Conservation (phyloP, 2,329 filamentous ascomycete species). For the Scorias spongiosa region DNA sequence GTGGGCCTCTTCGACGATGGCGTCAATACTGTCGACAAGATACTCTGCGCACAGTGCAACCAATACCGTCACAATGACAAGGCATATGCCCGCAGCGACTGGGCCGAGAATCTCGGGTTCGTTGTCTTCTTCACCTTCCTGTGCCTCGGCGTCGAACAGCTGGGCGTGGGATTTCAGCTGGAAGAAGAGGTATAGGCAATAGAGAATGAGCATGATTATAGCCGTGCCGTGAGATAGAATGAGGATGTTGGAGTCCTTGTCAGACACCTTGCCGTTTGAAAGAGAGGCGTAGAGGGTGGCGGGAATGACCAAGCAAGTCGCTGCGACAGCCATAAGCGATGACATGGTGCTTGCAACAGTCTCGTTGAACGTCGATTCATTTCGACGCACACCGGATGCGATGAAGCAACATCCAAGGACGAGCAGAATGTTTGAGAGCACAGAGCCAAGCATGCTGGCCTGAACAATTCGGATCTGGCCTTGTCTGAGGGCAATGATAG, state of each 20-base stretch:
- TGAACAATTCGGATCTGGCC: conserved; percentile 93
- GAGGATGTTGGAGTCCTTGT: conserved; percentile 30
- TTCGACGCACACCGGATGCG: conserved; percentile 29
- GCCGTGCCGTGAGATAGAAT: conserved; percentile 38
- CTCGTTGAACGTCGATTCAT: conserved; percentile 45
- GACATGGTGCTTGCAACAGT: conserved; percentile 67
- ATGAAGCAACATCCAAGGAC: conserved; percentile 44
- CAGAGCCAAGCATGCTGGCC: conserved; percentile 90
- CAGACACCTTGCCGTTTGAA: conserved; percentile 20
- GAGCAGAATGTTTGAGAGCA: conserved; percentile 84
- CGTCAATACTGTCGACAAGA: conserved; percentile 39
- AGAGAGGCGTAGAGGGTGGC: conserved; percentile 37
- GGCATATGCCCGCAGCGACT: conserved; percentile 28
- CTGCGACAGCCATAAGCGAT: conserved; percentile 41
- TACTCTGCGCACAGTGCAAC: conserved; percentile 39
- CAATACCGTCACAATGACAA: conserved; percentile 33
- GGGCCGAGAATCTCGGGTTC: conserved; percentile 30
- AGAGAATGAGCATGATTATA: conserved; percentile 39
- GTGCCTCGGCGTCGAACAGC: conserved; percentile 29
- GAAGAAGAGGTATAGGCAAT: conserved; percentile 40
- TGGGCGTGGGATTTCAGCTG: conserved; percentile 36
- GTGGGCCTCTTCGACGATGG: conserved; percentile 34
- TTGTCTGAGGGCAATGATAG: conserved; percentile 74
- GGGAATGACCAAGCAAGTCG: conserved; percentile 38
- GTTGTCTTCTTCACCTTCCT: conserved; percentile 14